Base-by-base conservation (phyloP, 805 yeast species). In the Candida vaughaniae region DNA sequence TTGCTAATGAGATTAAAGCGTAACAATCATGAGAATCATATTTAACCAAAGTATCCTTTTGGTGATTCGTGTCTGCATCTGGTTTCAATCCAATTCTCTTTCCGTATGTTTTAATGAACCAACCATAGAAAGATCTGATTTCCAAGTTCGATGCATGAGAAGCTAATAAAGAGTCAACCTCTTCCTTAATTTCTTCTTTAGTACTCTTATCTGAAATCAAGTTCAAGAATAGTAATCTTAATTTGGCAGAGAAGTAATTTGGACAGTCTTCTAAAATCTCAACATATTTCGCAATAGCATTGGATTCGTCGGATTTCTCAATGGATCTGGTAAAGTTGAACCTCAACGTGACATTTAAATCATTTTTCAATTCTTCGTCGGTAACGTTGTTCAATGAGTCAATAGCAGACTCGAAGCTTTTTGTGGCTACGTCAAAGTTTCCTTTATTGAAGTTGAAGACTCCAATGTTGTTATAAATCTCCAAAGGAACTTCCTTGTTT, bases 1-100 rank as follows among this genome's bases (percentile, higher is more conserved):
- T 93, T 7, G 95, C 99, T 53, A 93, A 69, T 1, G 96, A 89
- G 14, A 89, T 77, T 45, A 93, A 72, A 0, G 99, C 93, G 60
- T 90, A 91, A 26, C 80, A 63, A 62, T 93, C 99, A 60, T 89
- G 97, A 1, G 89, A 82, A 55, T 89, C 88, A 54, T 75, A 78
- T 41, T 83, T 80, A 22, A 82, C 83, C 47, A 93, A 71, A 0
- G 99, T 88, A 31, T 83, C 85, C 58, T 87, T 87, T 55, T 87
- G 90, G 54, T 85, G 95, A 10, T 74, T 67, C 44, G 86, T 81
- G 58, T 88, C 96, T 23, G 76, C 56, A 45, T 77, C 82, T 6
- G 72, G 64, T 42, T 70, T 60, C 35, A 68, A 53, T 18, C 76
- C 74, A 20, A 66, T 44, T 45, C 70, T 75, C 47, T 71, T 71